Evolutionary conservation across 768 basidiomycete species (phyloP).

Genomic region (Lactarius pseudohatsudake): DNA sequence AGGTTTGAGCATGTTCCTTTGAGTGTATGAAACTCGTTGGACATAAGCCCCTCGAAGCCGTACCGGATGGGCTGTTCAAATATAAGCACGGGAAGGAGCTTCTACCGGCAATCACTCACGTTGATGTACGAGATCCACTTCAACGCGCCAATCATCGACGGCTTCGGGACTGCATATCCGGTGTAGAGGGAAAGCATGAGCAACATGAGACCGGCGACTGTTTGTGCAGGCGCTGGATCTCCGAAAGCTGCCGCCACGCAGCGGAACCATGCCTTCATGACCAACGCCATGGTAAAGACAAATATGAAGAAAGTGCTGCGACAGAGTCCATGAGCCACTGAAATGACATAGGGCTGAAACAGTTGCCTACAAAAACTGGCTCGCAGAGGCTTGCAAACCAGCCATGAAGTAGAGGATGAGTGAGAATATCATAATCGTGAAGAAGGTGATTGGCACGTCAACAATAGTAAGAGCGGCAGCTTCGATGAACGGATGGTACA

Average conservation of each 20-base stretch:
- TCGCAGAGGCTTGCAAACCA: conserved; percentile 51
- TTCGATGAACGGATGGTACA: conserved; percentile 60
- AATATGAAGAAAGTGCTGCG: conserved; percentile 59
- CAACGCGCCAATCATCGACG: conserved; percentile 75
- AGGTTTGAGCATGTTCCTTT: conserved; percentile 59
- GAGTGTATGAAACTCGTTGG: conserved; percentile 78
- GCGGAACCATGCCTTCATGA: conserved; percentile 79
- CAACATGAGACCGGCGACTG: conserved; percentile 52
- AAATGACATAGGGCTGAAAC: not conserved
- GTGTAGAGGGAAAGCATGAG: conserved; percentile 66
- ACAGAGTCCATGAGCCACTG: conserved; percentile 5
- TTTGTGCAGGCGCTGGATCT: conserved; percentile 59
- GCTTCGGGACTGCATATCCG: conserved; percentile 67
- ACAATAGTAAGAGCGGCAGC: conserved; percentile 60
- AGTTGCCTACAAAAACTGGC: conserved; percentile 63
- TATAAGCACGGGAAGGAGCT: conserved; percentile 27
- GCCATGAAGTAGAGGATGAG: conserved; percentile 63
- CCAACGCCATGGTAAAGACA: conserved; percentile 53
- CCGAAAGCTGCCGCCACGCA: conserved; percentile 59
- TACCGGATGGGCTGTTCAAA: conserved; percentile 59
- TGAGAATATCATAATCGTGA: conserved; percentile 46
- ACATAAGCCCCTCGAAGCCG: conserved; percentile 72
- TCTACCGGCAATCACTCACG: conserved; percentile 36
- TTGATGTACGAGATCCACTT: conserved; percentile 80
- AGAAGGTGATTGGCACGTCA: conserved; percentile 56